Evolutionary conservation across 2,329 filamentous ascomycete species (phyloP).

Genomic region (Intubia oerlemansii): DNA sequence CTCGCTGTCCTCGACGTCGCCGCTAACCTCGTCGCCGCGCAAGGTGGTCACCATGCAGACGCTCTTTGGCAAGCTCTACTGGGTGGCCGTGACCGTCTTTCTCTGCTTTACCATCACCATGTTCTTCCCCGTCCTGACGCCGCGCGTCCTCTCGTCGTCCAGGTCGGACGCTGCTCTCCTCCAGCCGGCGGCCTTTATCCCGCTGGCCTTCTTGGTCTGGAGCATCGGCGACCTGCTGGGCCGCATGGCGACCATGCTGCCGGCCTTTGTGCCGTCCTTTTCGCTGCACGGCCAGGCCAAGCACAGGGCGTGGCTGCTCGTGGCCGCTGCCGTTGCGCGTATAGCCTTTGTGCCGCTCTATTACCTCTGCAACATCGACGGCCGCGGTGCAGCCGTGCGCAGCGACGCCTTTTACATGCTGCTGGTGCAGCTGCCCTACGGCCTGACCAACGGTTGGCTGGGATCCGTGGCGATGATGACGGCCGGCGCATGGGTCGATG

Average conservation of each 20-base stretch:
- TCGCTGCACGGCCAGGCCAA: too few species aligned
- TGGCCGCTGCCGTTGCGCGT: conserved; percentile 43
- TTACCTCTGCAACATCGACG: conserved; percentile 69
- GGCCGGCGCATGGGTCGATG: conserved; percentile 58
- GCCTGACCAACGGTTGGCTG: conserved; percentile 70
- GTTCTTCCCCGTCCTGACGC: conserved; percentile 87
- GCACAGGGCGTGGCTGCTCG: conserved; percentile 38
- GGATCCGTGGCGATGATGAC: conserved; percentile 85
- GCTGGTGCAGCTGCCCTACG: conserved; percentile 66
- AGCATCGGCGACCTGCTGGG: conserved; percentile 73
- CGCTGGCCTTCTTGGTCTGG: conserved; percentile 81
- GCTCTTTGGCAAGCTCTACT: conserved; percentile 59
- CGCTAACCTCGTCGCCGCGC: conserved; percentile 18
- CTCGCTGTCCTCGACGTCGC: neutral
- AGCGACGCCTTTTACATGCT: conserved; percentile 81
- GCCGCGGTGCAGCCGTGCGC: conserved; percentile 46
- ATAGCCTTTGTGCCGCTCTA: conserved; percentile 65
- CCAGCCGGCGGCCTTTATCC: conserved; percentile 61
- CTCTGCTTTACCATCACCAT: conserved; percentile 71
- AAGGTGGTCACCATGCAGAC: conserved; percentile 32
- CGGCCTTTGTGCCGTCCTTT: too few species aligned
- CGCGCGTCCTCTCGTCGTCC: conserved; percentile 33
- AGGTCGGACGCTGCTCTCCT: conserved; percentile 32
- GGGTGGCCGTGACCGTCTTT: conserved; percentile 56
- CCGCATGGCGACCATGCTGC: conserved; percentile 43